Percentiles rank a stretch among this genome's conserved stretches.
Conservation (phyloP, 306 rosid species). For the Prinsepia uniflora region DNA sequence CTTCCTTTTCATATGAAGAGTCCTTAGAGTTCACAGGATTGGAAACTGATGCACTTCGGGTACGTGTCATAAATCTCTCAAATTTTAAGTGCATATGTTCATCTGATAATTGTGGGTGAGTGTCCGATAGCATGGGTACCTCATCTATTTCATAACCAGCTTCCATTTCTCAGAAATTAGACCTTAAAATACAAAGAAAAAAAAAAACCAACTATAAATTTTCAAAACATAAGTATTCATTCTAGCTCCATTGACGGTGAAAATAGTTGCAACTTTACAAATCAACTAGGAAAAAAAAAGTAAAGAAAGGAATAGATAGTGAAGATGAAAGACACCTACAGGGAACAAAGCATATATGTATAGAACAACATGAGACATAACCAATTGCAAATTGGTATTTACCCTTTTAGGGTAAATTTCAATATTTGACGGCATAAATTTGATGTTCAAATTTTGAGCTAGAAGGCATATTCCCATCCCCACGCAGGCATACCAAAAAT, state of each 20-base stretch:
- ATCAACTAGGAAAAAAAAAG: neutral
- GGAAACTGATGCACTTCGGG: conserved; percentile 62
- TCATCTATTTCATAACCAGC: conserved; percentile 49
- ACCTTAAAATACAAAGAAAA: conserved; percentile 17
- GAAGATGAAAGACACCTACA: neutral
- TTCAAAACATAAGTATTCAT: too few relatives aligned
- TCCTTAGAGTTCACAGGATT: conserved; percentile 49
- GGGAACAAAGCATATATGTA: neutral
- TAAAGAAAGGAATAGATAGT: neutral
- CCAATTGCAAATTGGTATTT: neutral
- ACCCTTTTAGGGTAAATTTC: neutral
- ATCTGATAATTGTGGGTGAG: conserved; percentile 27
- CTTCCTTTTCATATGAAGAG: conserved; percentile 32
- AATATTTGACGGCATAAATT: neutral
- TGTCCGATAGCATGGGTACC: conserved; percentile 51
- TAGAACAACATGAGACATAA: neutral
- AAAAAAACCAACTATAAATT: neutral
- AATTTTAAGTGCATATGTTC: conserved; percentile 31
- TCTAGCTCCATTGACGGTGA: neutral
- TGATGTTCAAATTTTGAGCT: neutral
- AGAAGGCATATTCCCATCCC: neutral
- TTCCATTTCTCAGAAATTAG: conserved; percentile 44
- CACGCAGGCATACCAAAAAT: neutral
- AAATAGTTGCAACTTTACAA: neutral
- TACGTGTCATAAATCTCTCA: conserved; percentile 35